These are phyloP conservation scores for Botryotinia calthae DNA, from an alignment of 2,329 filamentous ascomycete species.

Conservation along the genomic window DNA sequence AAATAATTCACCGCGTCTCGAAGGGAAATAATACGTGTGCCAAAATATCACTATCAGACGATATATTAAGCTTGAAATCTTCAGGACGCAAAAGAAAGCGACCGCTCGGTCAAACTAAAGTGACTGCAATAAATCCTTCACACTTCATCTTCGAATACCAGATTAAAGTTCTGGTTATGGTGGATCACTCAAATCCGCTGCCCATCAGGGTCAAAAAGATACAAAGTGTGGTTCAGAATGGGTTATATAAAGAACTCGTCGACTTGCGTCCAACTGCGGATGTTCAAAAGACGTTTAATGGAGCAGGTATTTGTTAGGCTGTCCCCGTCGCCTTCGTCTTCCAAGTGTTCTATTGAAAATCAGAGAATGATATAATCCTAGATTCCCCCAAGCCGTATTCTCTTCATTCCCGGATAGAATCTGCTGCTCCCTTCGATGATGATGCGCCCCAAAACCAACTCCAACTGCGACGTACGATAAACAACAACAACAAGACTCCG, in stretches of 20 bases:
- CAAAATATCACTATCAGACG: not conserved
- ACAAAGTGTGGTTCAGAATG: too few relatives aligned
- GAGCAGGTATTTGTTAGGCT: not conserved
- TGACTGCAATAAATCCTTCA: not conserved
- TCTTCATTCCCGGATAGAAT: rapidly evolving
- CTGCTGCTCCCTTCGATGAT: not conserved
- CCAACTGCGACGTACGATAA: not conserved
- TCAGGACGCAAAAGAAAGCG: not conserved
- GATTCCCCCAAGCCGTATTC: not conserved
- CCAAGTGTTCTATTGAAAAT: not conserved
- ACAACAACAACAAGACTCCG: not conserved
- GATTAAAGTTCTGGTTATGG: too few relatives aligned
- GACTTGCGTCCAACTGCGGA: too few relatives aligned
- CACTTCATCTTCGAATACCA: too few relatives aligned
- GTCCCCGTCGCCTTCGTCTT: not conserved
- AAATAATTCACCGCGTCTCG: not conserved
- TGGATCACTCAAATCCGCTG: too few relatives aligned
- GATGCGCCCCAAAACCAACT: not conserved
- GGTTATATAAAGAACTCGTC: too few relatives aligned
- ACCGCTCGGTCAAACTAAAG: not conserved
- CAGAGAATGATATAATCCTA: not conserved
- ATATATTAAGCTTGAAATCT: not conserved
- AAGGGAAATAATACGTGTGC: rapidly evolving
- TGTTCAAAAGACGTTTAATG: too few relatives aligned
- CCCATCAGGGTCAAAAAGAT: too few relatives aligned